Evolutionary conservation across 164 flowering plant species (phyloP).

Genomic region (Stephania cephalantha): DNA sequence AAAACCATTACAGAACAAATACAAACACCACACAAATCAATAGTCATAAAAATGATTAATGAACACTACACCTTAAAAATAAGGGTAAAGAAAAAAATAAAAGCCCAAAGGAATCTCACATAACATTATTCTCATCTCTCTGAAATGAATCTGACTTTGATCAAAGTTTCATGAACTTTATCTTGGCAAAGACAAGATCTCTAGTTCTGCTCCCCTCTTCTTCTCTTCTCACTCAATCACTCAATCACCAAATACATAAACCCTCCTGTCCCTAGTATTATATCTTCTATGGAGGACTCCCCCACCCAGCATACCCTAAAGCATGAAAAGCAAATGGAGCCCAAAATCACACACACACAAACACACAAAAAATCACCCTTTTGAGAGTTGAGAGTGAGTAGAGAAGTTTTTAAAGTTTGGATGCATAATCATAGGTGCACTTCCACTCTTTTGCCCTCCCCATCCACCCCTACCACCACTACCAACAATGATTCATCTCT

Average conservation of each 20-base stretch:
- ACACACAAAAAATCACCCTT: slow-evolving; percentile 14
- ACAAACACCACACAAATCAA: not conserved
- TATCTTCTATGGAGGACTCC: not conserved
- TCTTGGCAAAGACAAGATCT: slow-evolving; percentile 29
- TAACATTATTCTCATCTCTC: slow-evolving; percentile 60
- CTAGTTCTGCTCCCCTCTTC: not conserved
- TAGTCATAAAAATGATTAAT: not conserved
- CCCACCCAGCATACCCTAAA: slow-evolving; percentile 17
- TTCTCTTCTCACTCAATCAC: slow-evolving; percentile 3
- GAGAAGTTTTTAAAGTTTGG: slow-evolving; percentile 32
- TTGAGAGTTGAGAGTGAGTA: slow-evolving; percentile 19
- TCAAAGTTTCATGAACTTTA: slow-evolving; percentile 99
- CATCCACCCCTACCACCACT: not conserved
- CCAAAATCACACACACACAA: slow-evolving; percentile 10
- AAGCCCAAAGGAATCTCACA: slow-evolving; percentile 36
- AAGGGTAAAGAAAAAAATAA: not conserved
- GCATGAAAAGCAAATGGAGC: slow-evolving; percentile 2
- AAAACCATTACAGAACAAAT: not conserved
- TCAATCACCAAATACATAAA: slow-evolving; percentile 9
- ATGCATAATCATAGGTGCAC: slow-evolving; percentile 31
- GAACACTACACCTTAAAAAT: no score
- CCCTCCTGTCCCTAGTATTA: not conserved
- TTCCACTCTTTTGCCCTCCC: slow-evolving; percentile 10
- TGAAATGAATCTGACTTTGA: slow-evolving; percentile 89
- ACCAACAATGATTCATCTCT: slow-evolving; percentile 5